A percentile compares a stretch with the other conserved stretches of the same genome.
These are phyloP conservation scores for Aspergillus diversus DNA, from an alignment of 495 filamentous ascomycete species.

Conservation along the genomic window DNA sequence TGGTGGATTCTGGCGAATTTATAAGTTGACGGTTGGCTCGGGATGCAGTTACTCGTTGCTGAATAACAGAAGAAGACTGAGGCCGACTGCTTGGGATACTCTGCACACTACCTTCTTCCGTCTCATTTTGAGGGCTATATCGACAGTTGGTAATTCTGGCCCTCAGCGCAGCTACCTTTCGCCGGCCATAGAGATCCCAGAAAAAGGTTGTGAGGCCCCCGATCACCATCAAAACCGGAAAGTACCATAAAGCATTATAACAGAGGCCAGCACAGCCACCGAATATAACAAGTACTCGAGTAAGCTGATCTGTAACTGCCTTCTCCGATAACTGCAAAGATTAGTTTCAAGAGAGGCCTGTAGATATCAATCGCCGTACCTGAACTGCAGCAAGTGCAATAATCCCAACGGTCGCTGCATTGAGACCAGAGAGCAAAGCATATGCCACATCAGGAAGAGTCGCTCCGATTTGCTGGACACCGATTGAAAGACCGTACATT, in stretches of 20 bases:
- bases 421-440: conserved; percentile 76
- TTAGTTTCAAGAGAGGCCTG: not conserved
- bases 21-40: not conserved
- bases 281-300: conserved; percentile 69
- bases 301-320: conserved; percentile 72
- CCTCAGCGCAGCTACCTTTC: conserved; percentile 43
- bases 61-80: not conserved
- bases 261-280: conserved; percentile 69
- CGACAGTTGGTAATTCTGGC: conserved; percentile 25
- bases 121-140: conserved; percentile 7
- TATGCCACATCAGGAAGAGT: conserved; percentile 69
- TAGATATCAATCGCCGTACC: not conserved
- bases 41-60: not conserved
- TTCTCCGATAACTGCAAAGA: conserved; percentile 58
- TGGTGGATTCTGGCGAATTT: not conserved
- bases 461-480: conserved; percentile 62
- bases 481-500: conserved; percentile 74
- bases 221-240: conserved; percentile 69
- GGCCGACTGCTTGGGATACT: not conserved
- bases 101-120: not conserved
- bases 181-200: conserved; percentile 58
- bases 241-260: conserved; percentile 84
- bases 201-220: conserved; percentile 58
- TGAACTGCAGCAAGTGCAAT: conserved; percentile 79
- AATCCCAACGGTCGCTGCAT: conserved; percentile 77